phyloP scores from a whole-genome alignment of 371 early-diverging fungal species.

The Saksenaea vasiformis region DNA sequence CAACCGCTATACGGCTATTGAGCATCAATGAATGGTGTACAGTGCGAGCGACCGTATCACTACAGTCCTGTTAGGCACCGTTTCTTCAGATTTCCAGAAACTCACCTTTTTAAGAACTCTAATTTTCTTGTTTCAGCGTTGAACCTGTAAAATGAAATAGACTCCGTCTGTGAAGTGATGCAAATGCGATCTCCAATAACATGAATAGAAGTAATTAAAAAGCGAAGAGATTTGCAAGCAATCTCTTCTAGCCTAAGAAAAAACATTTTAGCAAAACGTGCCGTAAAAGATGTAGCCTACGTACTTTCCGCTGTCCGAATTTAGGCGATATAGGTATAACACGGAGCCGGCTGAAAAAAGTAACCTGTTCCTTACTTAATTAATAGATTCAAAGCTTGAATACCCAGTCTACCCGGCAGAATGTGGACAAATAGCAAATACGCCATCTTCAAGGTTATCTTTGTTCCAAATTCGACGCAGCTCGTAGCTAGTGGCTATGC shows the following conservation, averaged over 20 bases:
- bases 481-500: slow-evolving; percentile 6
- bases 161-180: slow-evolving; percentile 37
- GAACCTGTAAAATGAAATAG: slow-evolving; percentile 35
- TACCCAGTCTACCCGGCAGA: slow-evolving; percentile 31
- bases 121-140: slow-evolving; percentile 18
- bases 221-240: slow-evolving; percentile 26
- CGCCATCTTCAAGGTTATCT: slow-evolving; percentile 36
- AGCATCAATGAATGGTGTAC: slow-evolving; percentile 30
- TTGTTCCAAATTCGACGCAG: slow-evolving; percentile 35
- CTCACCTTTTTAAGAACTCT: slow-evolving; percentile 38
- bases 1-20: slow-evolving; percentile 23
- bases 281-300: neutral
- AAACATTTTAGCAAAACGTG: neutral
- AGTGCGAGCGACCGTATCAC: slow-evolving; percentile 31
- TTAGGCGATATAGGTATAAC: slow-evolving; percentile 35
- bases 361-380: slow-evolving; percentile 15
- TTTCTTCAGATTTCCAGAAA: neutral
- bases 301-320: slow-evolving; percentile 30
- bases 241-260: slow-evolving; percentile 29
- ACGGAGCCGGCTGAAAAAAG: slow-evolving; percentile 37
- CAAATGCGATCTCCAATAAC: slow-evolving; percentile 31
- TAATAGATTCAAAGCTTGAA: neutral
- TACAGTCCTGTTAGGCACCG: slow-evolving; percentile 6
- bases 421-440: slow-evolving; percentile 45
- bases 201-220: slow-evolving; percentile 37